These are phyloP conservation scores for Cercospora berteroae DNA, from an alignment of 2,329 filamentous ascomycete species.

Conservation along the genomic window DNA sequence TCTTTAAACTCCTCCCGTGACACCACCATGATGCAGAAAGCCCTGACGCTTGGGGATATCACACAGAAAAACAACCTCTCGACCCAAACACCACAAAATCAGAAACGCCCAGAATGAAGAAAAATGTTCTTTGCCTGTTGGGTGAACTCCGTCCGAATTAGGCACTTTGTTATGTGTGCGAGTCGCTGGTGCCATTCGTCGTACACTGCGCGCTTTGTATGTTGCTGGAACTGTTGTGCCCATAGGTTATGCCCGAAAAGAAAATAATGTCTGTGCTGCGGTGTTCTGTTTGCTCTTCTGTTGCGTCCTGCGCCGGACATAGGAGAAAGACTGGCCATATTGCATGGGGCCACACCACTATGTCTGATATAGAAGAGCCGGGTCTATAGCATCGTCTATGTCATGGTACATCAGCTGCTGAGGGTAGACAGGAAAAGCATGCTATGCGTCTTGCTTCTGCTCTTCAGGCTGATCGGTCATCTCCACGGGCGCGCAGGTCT, in stretches of 20 bases:
- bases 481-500: neutral
- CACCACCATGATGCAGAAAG: neutral
- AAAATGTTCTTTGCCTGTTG: neutral
- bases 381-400: neutral
- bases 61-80: neutral
- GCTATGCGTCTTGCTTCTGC: conserved; percentile 9
- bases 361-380: neutral
- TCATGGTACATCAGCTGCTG: neutral
- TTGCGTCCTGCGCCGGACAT: neutral
- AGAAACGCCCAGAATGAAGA: neutral
- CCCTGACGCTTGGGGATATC: neutral
- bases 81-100: neutral
- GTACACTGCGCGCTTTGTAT: neutral
- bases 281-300: neutral
- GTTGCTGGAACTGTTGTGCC: neutral
- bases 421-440: neutral
- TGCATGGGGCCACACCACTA: neutral
- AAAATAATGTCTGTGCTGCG: neutral
- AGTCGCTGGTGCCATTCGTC: neutral
- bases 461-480: conserved; percentile 9
- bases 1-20: neutral
- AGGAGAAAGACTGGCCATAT: neutral
- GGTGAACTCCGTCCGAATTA: neutral
- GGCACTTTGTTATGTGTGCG: neutral
- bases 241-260: neutral